phyloP scores from a whole-genome alignment of 495 filamentous ascomycete species.

The Aspergillus egyptiacus region DNA sequence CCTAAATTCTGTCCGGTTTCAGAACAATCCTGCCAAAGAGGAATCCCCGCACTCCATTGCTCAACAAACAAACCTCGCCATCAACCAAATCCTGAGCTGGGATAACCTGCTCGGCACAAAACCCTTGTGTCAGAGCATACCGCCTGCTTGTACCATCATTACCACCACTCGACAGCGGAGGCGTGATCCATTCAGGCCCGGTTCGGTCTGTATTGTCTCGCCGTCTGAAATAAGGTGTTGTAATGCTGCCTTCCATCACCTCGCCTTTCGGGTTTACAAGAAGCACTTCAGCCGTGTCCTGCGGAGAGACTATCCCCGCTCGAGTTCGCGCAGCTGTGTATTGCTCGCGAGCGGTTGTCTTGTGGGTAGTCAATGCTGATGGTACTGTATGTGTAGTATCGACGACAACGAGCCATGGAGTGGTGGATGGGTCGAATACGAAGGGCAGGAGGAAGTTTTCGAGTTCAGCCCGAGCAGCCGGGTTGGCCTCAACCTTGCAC shows the following conservation, averaged over 20 bases:
- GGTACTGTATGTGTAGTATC: conserved; percentile 47
- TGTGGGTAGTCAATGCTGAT: conserved; percentile 65
- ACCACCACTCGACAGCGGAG: conserved; percentile 56
- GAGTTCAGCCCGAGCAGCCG: conserved; percentile 44
- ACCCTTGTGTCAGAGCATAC: conserved; percentile 63
- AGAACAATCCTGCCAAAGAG: conserved; percentile 38
- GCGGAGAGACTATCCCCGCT: conserved; percentile 44
- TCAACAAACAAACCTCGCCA: conserved; percentile 77
- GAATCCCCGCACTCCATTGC: conserved; percentile 81
- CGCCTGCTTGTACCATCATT: conserved; percentile 76
- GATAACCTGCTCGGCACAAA: conserved; percentile 59
- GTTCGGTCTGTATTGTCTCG: conserved; percentile 3
- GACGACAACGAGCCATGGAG: conserved; percentile 46
- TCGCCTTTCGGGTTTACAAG: conserved; percentile 60
- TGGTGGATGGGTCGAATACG: conserved; percentile 2
- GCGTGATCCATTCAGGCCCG: conserved; percentile 33
- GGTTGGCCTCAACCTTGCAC: conserved; percentile 43
- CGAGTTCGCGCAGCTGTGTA: conserved; percentile 61
- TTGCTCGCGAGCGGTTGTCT: conserved; percentile 61
- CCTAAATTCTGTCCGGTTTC: background rate
- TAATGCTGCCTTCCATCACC: conserved; percentile 82
- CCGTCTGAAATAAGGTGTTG: conserved; percentile 73
- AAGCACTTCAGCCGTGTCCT: conserved; percentile 62
- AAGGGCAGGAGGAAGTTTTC: conserved; percentile 49
- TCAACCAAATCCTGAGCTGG: conserved; percentile 50